Evolutionary conservation across 352 stramenopile genomes (phyloP), one percentile per base, ranked within the genome.

Genomic region (Phytophthora boehmeriae): DNA sequence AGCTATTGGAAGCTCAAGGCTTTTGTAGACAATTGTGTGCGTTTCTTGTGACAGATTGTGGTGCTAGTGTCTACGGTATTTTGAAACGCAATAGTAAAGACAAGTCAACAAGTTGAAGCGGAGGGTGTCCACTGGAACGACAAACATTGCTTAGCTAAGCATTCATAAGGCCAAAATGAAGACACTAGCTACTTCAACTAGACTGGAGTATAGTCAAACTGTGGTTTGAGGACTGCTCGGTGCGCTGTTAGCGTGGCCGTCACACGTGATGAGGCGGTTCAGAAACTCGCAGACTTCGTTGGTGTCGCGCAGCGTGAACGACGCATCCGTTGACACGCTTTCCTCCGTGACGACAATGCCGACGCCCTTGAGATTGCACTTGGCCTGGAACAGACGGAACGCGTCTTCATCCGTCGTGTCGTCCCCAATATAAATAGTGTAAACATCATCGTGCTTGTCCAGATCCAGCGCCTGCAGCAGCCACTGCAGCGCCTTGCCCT

Each of bases 371-470:
- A 74, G 76, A 9, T 76, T 76, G 45, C 64, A 65, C 17, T 71
- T 66, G 2, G 66, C 59, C 27, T 83, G 75, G 47, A 95, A 90
- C 20, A 93, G 80, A 44, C 78, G 72, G 32, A 93, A 93, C 28
- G 86, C 86, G 54, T 95, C 86, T 70, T 97, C 90, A 38, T 97
- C 90, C 17, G 90, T 97, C 25, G 86, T 96, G 46, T 97, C 90
- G 61, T 97, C 90, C 19, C 90, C 90, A 44, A 97, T 97, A 79
- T 96, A 97, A 73, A 97, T 96, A 59, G 89, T 95, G 62, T 90
- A 97, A 11, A 96, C 81, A 10, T 93, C 73, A 27, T 93, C 80
- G 28, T 76, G 60, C 48, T 89, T 62, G 55, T 93, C 85, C 22
- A 95, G 62, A 1, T 75, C 81, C 9, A 96, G 73, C 28, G 80